Base-by-base conservation (phyloP, 1,139 yeast genomes). In the Geotrichum citri-aurantii region DNA sequence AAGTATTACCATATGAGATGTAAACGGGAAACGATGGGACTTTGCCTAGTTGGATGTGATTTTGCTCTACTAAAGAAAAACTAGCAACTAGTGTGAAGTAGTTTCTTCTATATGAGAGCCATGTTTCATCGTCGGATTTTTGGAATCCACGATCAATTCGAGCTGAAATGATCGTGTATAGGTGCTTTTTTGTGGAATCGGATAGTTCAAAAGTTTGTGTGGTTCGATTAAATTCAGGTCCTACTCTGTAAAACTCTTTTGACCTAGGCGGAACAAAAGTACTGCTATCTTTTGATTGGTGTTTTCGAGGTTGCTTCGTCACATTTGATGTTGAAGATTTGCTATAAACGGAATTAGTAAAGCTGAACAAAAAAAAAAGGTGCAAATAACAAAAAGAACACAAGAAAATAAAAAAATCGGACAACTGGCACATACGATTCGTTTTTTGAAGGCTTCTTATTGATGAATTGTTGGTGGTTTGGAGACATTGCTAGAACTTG, bases 131-230 rank as follows among this genome's bases (percentile, higher is more conserved):
- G 10, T 48, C 56, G 11, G 54, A 50, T 26, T 48, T 48, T 44
- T 57, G 62, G 19, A 59, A 59, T 7, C 62, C 62, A 17, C 62
- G 59, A 40, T 59, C 62, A 14, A 59, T 54, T 26, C 62, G 57
- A n/a, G 58, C 55, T 11, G 59, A 55, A 14, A 59, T 42, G 3
- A 59, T 49, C 1, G 58, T 48, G 26, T 57, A 59, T n/a, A 59
- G 44, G 3, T 49, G 53, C 8, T 57, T 52, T 21, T 58, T 58
- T 2, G 24, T 11, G 6, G 62, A 52, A 42, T 53, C 58, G 27
- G 27, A 44, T 14, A 59, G 55, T n/a, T 56, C 48, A 33, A 59
- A 57, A 40, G 54, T 57, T 48, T 59, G 62, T 14, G 40, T 49
- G 1, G 62, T 59, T 14, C 60, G 48, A 19, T 48, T 54, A 26